These are phyloP conservation scores for Thamnidium elegans DNA, from an alignment of 192 early-diverging fungal genomes.

Conservation along the genomic window DNA sequence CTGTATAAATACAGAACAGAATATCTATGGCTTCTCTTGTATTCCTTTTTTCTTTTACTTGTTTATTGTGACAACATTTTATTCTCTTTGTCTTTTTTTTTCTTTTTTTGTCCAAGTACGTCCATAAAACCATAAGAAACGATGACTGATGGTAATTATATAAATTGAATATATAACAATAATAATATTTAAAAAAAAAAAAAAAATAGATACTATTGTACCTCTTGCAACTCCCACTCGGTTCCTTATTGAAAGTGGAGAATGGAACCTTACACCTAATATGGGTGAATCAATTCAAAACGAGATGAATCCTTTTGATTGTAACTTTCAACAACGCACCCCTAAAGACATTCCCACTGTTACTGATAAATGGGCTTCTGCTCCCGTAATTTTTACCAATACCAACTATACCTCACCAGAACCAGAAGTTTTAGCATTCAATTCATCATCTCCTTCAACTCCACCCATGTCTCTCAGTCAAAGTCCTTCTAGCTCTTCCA, in stretches of 20 bases:
- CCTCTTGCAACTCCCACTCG: constrained; percentile 29
- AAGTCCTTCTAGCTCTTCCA: constrained; percentile 5
- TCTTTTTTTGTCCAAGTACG: background rate
- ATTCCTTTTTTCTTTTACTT: too few relatives aligned
- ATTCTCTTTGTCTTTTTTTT: background rate
- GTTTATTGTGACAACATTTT: too few relatives aligned
- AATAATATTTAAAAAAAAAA: background rate
- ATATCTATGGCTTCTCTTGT: too few relatives aligned
- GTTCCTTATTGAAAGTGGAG: constrained; percentile 29
- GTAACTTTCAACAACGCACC: constrained; percentile 8
- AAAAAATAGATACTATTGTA: background rate
- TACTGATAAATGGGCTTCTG: background rate
- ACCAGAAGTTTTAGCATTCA: too few relatives aligned
- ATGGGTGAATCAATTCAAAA: constrained; percentile 9
- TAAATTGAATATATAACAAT: background rate
- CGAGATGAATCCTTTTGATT: constrained; percentile 33
- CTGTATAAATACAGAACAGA: too few relatives aligned
- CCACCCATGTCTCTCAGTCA: constrained; percentile 12
- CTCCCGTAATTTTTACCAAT: background rate
- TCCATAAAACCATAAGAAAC: background rate
- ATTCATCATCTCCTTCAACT: background rate
- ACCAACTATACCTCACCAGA: background rate
- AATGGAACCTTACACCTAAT: constrained; percentile 29
- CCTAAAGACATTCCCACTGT: background rate
- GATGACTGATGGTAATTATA: constrained; percentile 15